A percentile compares a stretch with the other conserved stretches of the same genome.
phyloP scores from a whole-genome alignment of 73 alveolate species.

The Uronychia setigera region DNA sequence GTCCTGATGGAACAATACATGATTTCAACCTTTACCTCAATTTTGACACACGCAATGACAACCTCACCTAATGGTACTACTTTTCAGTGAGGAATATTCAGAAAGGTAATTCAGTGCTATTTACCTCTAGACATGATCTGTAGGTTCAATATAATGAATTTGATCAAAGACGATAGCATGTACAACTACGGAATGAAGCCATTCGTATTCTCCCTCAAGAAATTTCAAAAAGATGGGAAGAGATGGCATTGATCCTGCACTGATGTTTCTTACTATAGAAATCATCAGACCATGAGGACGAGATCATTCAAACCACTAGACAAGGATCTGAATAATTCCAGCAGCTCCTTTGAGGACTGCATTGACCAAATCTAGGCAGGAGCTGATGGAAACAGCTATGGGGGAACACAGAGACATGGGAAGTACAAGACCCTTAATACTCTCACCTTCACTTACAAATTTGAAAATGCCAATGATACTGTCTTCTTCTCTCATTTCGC shows the following conservation, averaged over 20 bases:
- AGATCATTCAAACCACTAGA: background rate
- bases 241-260: conserved; percentile 78
- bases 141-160: conserved; percentile 66
- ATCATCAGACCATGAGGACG: conserved; percentile 13
- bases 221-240: conserved; percentile 12
- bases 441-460: conserved; percentile 80
- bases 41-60: conserved; percentile 20
- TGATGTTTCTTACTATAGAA: conserved; percentile 64
- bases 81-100: conserved; percentile 37
- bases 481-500: conserved; percentile 84
- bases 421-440: conserved; percentile 55
- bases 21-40: conserved; percentile 43
- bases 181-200: conserved; percentile 85
- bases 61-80: conserved; percentile 48
- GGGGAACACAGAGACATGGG: background rate
- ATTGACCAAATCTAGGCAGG: background rate
- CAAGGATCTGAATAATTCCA: background rate
- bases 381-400: conserved; percentile 8
- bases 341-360: background rate
- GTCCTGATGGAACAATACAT: background rate
- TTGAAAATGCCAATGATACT: conserved; percentile 79
- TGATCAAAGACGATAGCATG: conserved; percentile 75
- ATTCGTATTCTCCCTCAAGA: conserved; percentile 61
- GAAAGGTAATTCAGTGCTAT: conserved; percentile 25
- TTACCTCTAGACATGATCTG: background rate